These are phyloP conservation scores for Neurospora tetraspora DNA, from an alignment of 495 filamentous ascomycete genomes.

Conservation along the genomic window DNA sequence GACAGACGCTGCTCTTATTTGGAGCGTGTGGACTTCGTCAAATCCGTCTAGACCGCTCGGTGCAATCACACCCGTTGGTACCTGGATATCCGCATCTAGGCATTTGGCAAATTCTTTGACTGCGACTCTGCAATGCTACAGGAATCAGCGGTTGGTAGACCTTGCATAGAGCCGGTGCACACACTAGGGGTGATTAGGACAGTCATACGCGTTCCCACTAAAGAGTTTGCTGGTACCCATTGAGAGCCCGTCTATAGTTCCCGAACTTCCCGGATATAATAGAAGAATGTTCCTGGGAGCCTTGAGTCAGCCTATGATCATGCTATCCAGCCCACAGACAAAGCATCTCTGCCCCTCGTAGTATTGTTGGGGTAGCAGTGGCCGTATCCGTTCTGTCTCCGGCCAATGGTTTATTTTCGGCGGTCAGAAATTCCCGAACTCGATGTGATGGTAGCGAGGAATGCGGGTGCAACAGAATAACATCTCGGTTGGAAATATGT, in stretches of 20 bases:
- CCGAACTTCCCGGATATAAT: background rate
- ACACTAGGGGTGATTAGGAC: background rate
- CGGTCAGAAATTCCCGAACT: too few relatives aligned
- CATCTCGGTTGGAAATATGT: too few relatives aligned
- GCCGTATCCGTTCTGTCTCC: too few relatives aligned
- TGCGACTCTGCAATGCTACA: background rate
- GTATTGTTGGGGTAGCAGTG: too few relatives aligned
- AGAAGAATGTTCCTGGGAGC: background rate
- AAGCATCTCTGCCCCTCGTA: background rate
- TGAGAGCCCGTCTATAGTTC: background rate
- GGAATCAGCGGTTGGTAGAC: background rate
- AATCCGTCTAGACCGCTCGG: background rate
- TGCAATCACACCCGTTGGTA: background rate
- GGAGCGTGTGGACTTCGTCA: background rate
- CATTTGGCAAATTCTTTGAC: background rate
- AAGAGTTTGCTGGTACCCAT: background rate
- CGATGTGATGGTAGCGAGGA: too few relatives aligned
- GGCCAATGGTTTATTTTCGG: too few relatives aligned
- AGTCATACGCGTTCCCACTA: background rate
- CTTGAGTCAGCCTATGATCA: background rate
- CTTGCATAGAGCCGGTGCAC: background rate
- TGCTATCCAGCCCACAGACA: background rate
- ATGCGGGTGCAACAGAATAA: too few relatives aligned
- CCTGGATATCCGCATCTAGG: background rate
- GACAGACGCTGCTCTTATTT: background rate